Base-by-base conservation (phyloP, 1,284 basidiomycete genomes). In the Moesziomyces sp. region DNA sequence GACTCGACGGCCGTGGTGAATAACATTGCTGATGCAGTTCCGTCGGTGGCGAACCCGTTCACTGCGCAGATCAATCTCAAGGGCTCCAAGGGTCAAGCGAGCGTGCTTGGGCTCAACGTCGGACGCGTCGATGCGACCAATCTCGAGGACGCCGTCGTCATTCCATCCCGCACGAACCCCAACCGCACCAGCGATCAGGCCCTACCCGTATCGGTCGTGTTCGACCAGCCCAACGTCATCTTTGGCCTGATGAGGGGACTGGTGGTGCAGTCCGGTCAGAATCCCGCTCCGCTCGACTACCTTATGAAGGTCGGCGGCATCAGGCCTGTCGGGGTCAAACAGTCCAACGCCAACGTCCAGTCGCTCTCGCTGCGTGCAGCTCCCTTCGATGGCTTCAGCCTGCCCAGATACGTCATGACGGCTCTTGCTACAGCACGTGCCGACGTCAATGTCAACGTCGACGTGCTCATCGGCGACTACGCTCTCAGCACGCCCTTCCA, bases 231-330 rank as follows among this genome's bases (percentile, higher is more conserved):
- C 18, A 83, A 88, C 13, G 85, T 88, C 21, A 85, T 92, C 45
- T 92, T 92, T 81, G 90, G 90, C 0, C 85, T 92, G 16, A 89
- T 90, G 30, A 88, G 91, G 21, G 86, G 87, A 5, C 86, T 92
- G 4, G 90, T 90, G 6, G 86, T 89, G 16, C 86, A 90, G 59
- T 89, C 90, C 9, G 89, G 90, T 1, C 80, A 90, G 58, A 85
- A 88, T 68, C 87, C 88, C 1, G 85, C 86, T 11, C 89, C 89
- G 40, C 84, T 92, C 62, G 91, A 92, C 74, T 48, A 18, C 19
- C 34, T 54, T 46, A 50, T 46, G 35, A 42, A 30, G n/a, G 44
- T 50, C n/a, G 52, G 44, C 26, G 34, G 49, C 7, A 49, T 48
- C 54, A 40, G 38, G 24, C 52, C 52, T 16, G 52, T 45, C 21